Conservation (phyloP, 495 filamentous ascomycete genomes). For the Aspergillus asperescens region DNA sequence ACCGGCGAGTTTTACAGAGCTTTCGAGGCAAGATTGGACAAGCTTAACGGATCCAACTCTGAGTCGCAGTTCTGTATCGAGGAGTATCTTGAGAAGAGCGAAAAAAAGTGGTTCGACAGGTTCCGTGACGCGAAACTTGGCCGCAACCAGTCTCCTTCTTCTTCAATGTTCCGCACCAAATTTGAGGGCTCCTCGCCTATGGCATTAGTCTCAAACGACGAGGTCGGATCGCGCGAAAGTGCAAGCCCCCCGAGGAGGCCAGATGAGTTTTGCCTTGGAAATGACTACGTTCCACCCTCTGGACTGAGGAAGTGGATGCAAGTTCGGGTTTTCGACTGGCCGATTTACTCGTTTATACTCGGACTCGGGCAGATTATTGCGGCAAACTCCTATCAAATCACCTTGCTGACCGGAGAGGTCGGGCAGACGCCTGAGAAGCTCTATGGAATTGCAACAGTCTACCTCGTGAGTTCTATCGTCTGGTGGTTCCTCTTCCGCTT, state of each 20-base stretch:
- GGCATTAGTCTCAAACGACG: slow-evolving; percentile 35
- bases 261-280: slow-evolving; percentile 58
- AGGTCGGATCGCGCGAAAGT: slow-evolving; percentile 34
- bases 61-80: slow-evolving; percentile 61
- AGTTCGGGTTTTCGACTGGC: slow-evolving; percentile 57
- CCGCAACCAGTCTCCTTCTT: slow-evolving; percentile 42
- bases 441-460: slow-evolving; percentile 62
- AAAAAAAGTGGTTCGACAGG: slow-evolving; percentile 65
- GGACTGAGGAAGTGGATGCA: slow-evolving; percentile 54
- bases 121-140: slow-evolving; percentile 55
- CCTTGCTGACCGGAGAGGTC: slow-evolving; percentile 59
- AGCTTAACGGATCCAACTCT: slow-evolving; percentile 52
- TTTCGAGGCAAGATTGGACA: slow-evolving; percentile 57
- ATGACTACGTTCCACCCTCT: slow-evolving; percentile 60
- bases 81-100: slow-evolving; percentile 59
- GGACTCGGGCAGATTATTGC: slow-evolving; percentile 67
- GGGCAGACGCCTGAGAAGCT: slow-evolving; percentile 58
- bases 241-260: slow-evolving; percentile 24
- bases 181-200: slow-evolving; percentile 29
- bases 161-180: slow-evolving; percentile 37
- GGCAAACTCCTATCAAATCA: slow-evolving; percentile 69
- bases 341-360: slow-evolving; percentile 62
- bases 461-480: slow-evolving; percentile 53
- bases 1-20: slow-evolving; percentile 56
- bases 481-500: slow-evolving; percentile 65